Evolutionary conservation across 345 rosid genomes (phyloP).

Genomic region (Gossypium mustelinum): DNA sequence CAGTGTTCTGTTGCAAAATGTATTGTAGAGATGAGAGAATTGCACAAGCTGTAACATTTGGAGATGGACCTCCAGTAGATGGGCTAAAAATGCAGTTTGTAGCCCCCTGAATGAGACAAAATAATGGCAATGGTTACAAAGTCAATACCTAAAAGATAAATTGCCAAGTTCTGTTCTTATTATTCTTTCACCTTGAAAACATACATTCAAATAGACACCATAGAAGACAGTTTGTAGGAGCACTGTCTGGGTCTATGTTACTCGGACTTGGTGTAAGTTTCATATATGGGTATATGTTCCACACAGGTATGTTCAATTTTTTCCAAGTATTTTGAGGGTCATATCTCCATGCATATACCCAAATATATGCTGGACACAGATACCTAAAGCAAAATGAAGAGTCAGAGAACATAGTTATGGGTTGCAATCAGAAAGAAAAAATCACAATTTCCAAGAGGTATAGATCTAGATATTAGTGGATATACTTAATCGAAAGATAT

Average conservation of each 20-base stretch:
- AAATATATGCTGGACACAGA: no score
- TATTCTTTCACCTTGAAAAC: constrained; percentile 9
- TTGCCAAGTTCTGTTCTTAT: constrained; percentile 27
- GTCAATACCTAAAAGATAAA: constrained; percentile 35
- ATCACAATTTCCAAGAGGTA: background rate
- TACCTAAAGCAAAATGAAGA: no score
- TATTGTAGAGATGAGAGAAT: constrained; percentile 71
- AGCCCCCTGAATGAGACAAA: constrained; percentile 53
- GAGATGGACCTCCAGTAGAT: constrained; percentile 42
- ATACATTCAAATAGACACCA: background rate
- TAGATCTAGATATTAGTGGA: background rate
- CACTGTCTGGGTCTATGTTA: background rate
- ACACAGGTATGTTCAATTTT: no score
- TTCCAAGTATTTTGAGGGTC: no score
- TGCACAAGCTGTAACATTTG: constrained; percentile 39
- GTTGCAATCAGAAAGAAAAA: background rate
- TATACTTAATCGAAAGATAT: no score
- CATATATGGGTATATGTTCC: no score
- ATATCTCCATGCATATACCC: no score
- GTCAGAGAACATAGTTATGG: no score
- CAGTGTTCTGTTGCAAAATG: constrained; percentile 75
- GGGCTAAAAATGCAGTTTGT: constrained; percentile 43
- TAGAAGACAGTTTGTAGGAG: background rate
- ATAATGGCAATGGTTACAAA: constrained; percentile 31
- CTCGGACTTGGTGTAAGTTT: no score